Base-by-base conservation (phyloP, 345 rosid genomes). In the Boechera retrofracta region DNA sequence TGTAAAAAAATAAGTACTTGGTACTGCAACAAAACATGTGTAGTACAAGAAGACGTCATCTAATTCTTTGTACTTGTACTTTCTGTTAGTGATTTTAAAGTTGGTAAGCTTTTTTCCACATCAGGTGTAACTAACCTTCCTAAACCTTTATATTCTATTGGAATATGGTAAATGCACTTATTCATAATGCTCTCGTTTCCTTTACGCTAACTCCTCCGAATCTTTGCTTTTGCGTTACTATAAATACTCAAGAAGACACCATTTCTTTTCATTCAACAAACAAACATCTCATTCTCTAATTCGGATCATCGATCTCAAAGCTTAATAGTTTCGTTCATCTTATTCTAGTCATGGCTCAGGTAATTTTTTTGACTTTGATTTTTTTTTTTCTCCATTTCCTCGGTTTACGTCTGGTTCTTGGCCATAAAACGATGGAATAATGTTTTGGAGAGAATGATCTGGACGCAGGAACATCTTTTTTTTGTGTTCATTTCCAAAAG, bases 201-300 rank as follows among this genome's bases (percentile, higher is more conserved):
- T 77, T 77, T 57, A 77, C 80, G 80, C 80, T 71, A 77, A 71
- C 80, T 77, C 59, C 63, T 62, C 24, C 56, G 51, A 77, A 69
- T 77, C 65, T 77, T 55, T 70, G 63, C 71, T 77, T 64, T 77
- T 71, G 35, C 8, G 1, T 77, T 64, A 21, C 76, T 77, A 77
- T 77, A 77, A 54, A 77, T 63, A 2, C 7, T 3, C 65, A 35
- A n/a, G 0, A 70, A 61, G 41, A 61, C 64, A 8, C 12, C 71
- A 33, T 77, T 29, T 64, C 66, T 71, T 57, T 71, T 55, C 76
- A 64, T 29, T 47, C 72, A 26, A 35, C 60, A 55, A 64, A 33
- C 18, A 55, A 7, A 32, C 71, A 54, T 70, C 75, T 69, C 58
- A n/a, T 15, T 32, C 18, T 58, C 70, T 38, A 21, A 26, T 33